Evolutionary conservation across 2,329 filamentous ascomycete species (phyloP), one percentile per base, ranked within the genome.

Genomic region (Nemania sp.): DNA sequence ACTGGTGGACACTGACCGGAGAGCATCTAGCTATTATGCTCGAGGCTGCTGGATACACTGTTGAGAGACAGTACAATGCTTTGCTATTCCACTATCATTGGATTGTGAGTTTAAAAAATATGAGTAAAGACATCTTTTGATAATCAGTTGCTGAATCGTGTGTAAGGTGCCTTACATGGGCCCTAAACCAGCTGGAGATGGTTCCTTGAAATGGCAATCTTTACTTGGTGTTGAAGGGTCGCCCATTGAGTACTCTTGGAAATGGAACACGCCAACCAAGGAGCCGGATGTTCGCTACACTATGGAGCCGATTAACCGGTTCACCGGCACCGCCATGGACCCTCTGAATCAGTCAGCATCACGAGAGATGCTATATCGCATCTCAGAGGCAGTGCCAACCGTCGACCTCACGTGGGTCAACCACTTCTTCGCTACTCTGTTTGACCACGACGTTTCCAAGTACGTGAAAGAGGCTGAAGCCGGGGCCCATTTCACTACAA

Each of bases 281-380:
- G 62, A 54, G n/a, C 66, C 68, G 5, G 66, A 63, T 13, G 51
- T 70, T 22, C 62, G 68, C 1, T 70, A 66, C 47, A 51, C 45
- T 2, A 59, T 71, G 20, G 74, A 76, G 59, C 49, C 70, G 5
- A 68, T 76, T 32, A 66, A 67, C n/a, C 32, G 49, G 26, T 59
- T 58, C 27, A 47, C 72, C 1, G 73, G 72, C 11, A 68, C 66
- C 5, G 24, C 54, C 20, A 24, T 68, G 6, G 74, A 75, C 59
- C 74, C 73, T 3, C 35, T 75, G n/a, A 76, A 76, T 53, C 69
- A 74, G 10, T n/a, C 47, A 4, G 32, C 69, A 1, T 35, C 67
- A 1, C 15, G 22, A 5, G 62, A 73, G n/a, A 58, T 70, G 24
- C 29, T 72, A 15, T 52, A 71, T 22, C 35, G 47, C 6, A 38